Evolutionary conservation across 257 asterid species (phyloP), one percentile per base, ranked within the genome.

Genomic region (Solanum paucissectum): DNA sequence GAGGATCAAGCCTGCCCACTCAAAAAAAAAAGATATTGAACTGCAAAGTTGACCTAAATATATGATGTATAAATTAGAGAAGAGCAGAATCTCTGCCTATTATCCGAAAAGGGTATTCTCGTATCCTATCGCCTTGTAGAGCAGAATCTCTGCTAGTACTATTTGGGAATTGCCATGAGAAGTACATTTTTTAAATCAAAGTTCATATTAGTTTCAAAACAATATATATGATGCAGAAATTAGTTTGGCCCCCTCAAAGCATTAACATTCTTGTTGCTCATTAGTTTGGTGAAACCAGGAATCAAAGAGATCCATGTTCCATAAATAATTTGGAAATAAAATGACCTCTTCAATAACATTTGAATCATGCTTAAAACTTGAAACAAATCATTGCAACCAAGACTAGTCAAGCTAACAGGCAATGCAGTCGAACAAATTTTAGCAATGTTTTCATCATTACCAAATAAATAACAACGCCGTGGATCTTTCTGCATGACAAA

Each of bases 161-260:
- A 87, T 91, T 90, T 92, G 94, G 95, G 95, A 90, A 64, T 93
- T 91, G 98, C 98, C 98, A 93, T 94, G 98, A 91, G 94, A 92
- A 79, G 29, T 2, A 92, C 93, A 92, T 92, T 55, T 52, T 55
- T 18, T 18, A 12, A 46, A 46, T 46, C 58, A 12, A 46, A 46
- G 16, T 13, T 46, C 58, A 46, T 44, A 14, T 12, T 44, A 42
- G 49, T 11, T 10, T 42, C 49, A 42, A 42, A 42, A 42, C 14
- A 42, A 42, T 3, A 29, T 27, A 46, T 79, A 44, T 3, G 14
- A 81, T 81, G 85, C 85, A 44, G 34, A 29, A 81, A 46, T 81
- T 81, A 81, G 68, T 46, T 29, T 18, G 29, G 68, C 42, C 27
- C 58, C 42, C 68, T 81, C 85, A 44, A 40, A 16, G 68, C 68